Evolutionary conservation across 163 green algal genomes (phyloP), one percentile per base, ranked within the genome.

Genomic region (Scenedesmus sp.): DNA sequence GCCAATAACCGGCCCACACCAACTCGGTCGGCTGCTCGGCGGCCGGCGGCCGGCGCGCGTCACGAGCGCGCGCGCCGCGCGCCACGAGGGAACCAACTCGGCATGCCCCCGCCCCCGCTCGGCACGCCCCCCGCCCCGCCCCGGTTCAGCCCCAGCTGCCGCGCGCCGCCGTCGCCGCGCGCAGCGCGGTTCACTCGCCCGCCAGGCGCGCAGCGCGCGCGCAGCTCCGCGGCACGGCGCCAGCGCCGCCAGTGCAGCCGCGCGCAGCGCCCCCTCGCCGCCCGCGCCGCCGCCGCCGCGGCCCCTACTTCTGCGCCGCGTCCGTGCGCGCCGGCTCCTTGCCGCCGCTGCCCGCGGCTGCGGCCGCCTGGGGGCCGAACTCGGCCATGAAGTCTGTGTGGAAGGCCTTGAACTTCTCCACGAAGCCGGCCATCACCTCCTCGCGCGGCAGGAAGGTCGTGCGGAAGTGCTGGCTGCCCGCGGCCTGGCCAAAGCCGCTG

Each of bases 401-500:
- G 84, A 92, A 91, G 42, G 28, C 36, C 66, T 85, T 78, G 73
- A 94, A 93, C 77, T 92, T 89, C 28, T 86, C 36, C 53, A 94
- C 92, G 75, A 97, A 96, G 14, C 62, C 74, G 0, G 73, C 66
- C 83, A 96, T 93, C 17, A 93, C 85, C 63, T 95, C 91, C 88
- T 96, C 92, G 17, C 84, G 63, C 4, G 74, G 74, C 18, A 75
- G 50, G 39, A 81, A 67, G 11, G 73, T 81, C 10, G 73, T 75
- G 39, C 74, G 54, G 69, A 77, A 77, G 69, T 77, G 69, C 13
- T 77, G 69, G 44, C 48, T 77, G 42, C 69, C 69, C 3, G 54
- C 54, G 18, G 69, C 24, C 69, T 77, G 95, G 24, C 92, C 90
- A 79, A 99, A 99, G 7, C 93, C 95, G 44, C 80, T 93, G 39